These are phyloP conservation scores for Brassica juncea DNA, from an alignment of 345 rosid genomes.

Conservation along the genomic window DNA sequence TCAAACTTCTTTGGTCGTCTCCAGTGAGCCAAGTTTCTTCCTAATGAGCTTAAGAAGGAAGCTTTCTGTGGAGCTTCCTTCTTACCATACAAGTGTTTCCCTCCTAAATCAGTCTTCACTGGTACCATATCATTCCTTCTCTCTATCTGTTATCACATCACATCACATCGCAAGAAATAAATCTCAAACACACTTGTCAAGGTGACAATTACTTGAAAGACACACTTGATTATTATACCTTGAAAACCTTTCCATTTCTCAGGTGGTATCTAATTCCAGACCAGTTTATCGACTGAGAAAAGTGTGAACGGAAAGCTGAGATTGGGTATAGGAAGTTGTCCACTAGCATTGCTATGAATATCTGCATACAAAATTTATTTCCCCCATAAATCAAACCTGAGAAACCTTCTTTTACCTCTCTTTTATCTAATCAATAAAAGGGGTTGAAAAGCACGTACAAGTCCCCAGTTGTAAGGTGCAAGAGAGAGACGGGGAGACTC, in stretches of 20 bases:
- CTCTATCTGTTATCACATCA: constrained; percentile 60
- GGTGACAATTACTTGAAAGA: neutral
- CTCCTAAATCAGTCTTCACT: constrained; percentile 78
- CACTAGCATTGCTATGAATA: constrained; percentile 82
- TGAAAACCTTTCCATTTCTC: constrained; percentile 82
- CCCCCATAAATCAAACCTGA: constrained; percentile 9
- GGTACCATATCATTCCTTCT: constrained; percentile 86
- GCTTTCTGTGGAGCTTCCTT: constrained; percentile 66
- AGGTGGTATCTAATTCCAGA: constrained; percentile 89
- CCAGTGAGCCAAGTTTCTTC: constrained; percentile 80
- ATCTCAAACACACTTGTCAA: constrained; percentile 17
- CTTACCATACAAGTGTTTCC: constrained; percentile 84
- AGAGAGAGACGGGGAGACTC: constrained; percentile 91
- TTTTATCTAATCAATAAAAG: neutral
- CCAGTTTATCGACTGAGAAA: constrained; percentile 96
- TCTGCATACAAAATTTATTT: constrained; percentile 46
- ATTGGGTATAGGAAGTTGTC: constrained; percentile 91
- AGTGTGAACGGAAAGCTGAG: constrained; percentile 88
- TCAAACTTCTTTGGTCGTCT: constrained; percentile 88
- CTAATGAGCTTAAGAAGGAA: constrained; percentile 65
- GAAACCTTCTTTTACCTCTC: neutral
- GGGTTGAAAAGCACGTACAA: constrained; percentile 56
- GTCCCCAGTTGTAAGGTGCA: constrained; percentile 90
- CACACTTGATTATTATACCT: constrained; percentile 49
- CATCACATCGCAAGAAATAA: neutral